phyloP scores from a whole-genome alignment of 495 filamentous ascomycete species.

The Penicillium soppii region DNA sequence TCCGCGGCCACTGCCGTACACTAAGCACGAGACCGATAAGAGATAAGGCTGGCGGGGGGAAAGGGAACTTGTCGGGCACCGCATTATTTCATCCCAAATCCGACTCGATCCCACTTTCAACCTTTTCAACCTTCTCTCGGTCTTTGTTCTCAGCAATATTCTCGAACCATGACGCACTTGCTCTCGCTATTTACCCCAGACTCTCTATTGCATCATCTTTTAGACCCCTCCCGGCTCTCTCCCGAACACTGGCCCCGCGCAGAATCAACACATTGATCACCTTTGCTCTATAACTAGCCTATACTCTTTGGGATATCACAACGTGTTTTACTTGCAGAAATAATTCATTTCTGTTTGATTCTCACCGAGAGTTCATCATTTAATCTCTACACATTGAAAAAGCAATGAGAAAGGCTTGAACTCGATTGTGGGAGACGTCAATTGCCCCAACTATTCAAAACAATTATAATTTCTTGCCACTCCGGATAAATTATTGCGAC shows the following conservation, averaged over 20 bases:
- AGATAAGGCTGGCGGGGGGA: conserved; percentile 23
- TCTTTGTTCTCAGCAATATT: conserved; percentile 4
- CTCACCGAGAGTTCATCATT: neutral
- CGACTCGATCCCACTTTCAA: conserved; percentile 6
- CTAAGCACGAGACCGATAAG: conserved; percentile 11
- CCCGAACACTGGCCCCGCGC: conserved; percentile 11
- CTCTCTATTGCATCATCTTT: conserved; percentile 31
- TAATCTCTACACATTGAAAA: neutral
- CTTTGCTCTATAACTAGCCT: neutral
- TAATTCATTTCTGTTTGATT: too few species aligned
- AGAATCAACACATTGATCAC: conserved; percentile 16
- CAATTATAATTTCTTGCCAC: too few species aligned
- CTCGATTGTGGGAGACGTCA: neutral
- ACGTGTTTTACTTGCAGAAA: too few species aligned
- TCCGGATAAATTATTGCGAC: neutral
- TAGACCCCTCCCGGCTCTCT: conserved; percentile 24
- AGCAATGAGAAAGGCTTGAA: neutral
- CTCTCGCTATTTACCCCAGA: conserved; percentile 27
- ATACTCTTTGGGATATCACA: too few species aligned
- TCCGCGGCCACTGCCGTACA: conserved; percentile 19
- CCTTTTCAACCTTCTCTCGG: neutral
- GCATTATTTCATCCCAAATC: neutral
- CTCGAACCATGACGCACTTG: conserved; percentile 48
- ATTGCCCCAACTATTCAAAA: neutral
- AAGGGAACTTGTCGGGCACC: too few species aligned